Evolutionary conservation across 2,329 filamentous ascomycete genomes (phyloP), one percentile per base, ranked within the genome.

Genomic region (Nothophaeocryptopus gaeumannii): DNA sequence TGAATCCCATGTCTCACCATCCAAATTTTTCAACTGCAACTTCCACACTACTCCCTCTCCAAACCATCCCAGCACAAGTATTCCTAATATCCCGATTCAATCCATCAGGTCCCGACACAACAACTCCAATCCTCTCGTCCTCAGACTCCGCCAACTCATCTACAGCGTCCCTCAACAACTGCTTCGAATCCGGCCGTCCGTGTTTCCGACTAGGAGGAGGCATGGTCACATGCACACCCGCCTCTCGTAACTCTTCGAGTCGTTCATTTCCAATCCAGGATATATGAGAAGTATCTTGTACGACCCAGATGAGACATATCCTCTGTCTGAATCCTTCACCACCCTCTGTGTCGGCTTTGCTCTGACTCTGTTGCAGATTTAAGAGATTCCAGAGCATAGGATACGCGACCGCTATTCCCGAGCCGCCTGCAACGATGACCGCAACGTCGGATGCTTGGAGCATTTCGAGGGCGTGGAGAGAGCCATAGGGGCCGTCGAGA

Each of bases 1-100:
- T n/a, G n/a, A n/a, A n/a, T n/a, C n/a, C n/a, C n/a, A n/a, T n/a
- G n/a, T n/a, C 45, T 50, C 47, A 86, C 83, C 83, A 86, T 1
- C 82, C 82, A 72, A 85, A 85, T 61, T 86, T 86, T 77, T 86
- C 83, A 20, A 85, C 77, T 26, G 74, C 70, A 41, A 85, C 70
- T 46, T 73, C 65, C 3, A 85, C 68, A 59, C 78, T 63, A 40
- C 63, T 64, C 0, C 82, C 82, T 7, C 69, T 56, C 45, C 68
- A 64, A 8, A 81, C 70, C 50, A 80, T 66, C 5, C 61, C 60
- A 1, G 81, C 76, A 62, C 78, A 82, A 2, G 70, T 68, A 64
- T 85, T 86, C 58, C 81, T 73, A n/a, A 82, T 79, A 45, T 72
- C 70, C 30, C 82, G 68, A 41, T 84, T 83, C 64, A 86, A 69